phyloP scores from a whole-genome alignment of 352 stramenopile genomes.

The Phytophthora sp. region DNA sequence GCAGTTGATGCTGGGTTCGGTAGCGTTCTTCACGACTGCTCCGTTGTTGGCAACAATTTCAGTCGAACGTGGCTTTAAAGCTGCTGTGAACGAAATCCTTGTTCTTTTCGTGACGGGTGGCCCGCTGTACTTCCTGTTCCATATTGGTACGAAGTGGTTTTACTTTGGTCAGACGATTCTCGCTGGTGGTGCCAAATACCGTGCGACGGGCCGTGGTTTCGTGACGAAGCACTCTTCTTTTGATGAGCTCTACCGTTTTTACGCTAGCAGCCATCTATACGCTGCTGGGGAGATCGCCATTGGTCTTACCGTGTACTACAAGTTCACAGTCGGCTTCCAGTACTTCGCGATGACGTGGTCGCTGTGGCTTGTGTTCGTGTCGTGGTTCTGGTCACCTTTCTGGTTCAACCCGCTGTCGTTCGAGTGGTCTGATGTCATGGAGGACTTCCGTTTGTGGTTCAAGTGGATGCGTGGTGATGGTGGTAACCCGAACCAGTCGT shows the following conservation, averaged over 20 bases:
- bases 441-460: constrained; percentile 92
- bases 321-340: constrained; percentile 94
- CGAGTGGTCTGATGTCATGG: constrained; percentile 94
- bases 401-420: constrained; percentile 99
- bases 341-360: constrained; percentile 98
- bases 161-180: constrained; percentile 99
- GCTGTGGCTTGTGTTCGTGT: constrained; percentile 93
- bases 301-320: constrained; percentile 93
- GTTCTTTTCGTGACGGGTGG: constrained; percentile 97
- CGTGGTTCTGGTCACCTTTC: constrained; percentile 94
- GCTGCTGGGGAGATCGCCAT: constrained; percentile 92
- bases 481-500: constrained; percentile 93
- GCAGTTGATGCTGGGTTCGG: constrained; percentile 96
- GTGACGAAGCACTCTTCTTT: constrained; percentile 98
- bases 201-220: constrained; percentile 97
- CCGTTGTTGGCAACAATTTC: constrained; percentile 97
- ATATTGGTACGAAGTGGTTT: constrained; percentile 99
- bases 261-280: constrained; percentile 98
- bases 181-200: constrained; percentile 98
- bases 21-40: constrained; percentile 97
- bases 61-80: constrained; percentile 97
- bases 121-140: constrained; percentile 99
- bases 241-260: constrained; percentile 98
- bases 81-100: constrained; percentile 92
- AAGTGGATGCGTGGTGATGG: constrained; percentile 94